A percentile compares a stretch with the other conserved stretches of the same genome.
phyloP scores from a whole-genome alignment of 2,329 filamentous ascomycete genomes.

The Penicillium capsulatum region DNA sequence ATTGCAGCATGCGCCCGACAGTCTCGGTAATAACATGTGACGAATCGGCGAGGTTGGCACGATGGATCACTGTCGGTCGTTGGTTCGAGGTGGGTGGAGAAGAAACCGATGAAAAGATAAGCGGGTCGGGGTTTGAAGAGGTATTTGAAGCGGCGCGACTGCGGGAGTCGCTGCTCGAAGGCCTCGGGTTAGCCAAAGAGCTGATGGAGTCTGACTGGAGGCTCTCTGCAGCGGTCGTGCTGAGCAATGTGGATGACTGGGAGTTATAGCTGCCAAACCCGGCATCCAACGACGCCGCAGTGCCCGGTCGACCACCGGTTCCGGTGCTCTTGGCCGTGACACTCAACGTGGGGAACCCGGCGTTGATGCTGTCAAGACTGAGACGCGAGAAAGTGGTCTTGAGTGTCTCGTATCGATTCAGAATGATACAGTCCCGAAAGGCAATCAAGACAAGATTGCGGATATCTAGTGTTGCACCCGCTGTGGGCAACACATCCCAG shows the following conservation, averaged over 20 bases:
- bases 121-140: conserved; percentile 48
- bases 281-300: conserved; percentile 69
- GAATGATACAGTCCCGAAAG: conserved; percentile 82
- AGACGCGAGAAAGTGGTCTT: conserved; percentile 87
- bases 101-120: conserved; percentile 42
- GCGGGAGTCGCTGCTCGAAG: conserved; percentile 43
- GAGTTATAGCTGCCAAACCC: conserved; percentile 75
- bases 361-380: conserved; percentile 71
- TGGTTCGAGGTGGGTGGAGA: conserved; percentile 30
- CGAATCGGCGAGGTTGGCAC: conserved; percentile 36
- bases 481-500: conserved; percentile 62
- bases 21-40: conserved; percentile 84
- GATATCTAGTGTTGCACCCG: conserved; percentile 69
- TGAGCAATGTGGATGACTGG: conserved; percentile 74
- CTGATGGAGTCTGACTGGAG: conserved; percentile 51
- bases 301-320: conserved; percentile 60
- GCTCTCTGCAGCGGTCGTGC: conserved; percentile 51
- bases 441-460: conserved; percentile 81
- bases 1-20: conserved; percentile 92
- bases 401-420: conserved; percentile 82
- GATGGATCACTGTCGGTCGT: conserved; percentile 33
- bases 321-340: conserved; percentile 42
- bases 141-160: conserved; percentile 85
- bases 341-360: conserved; percentile 43
- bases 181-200: conserved; percentile 18